These are phyloP conservation scores for Pythium volutum DNA, from an alignment of 352 stramenopile genomes.

Conservation along the genomic window DNA sequence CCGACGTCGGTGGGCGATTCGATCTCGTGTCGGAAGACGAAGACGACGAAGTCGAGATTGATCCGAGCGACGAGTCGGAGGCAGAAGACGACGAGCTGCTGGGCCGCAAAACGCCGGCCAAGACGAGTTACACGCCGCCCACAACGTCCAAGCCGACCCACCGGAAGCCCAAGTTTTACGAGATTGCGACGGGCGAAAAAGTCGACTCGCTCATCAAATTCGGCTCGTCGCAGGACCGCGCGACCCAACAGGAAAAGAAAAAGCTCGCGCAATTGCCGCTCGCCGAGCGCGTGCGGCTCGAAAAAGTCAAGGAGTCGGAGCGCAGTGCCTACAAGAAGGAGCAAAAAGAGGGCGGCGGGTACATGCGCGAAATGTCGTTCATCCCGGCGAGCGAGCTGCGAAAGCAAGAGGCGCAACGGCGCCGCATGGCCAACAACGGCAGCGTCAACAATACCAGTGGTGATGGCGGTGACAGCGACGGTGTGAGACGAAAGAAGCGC, in stretches of 20 bases:
- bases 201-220: conserved; percentile 80
- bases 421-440: conserved; percentile 9
- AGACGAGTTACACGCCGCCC: conserved; percentile 9
- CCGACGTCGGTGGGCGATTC: conserved; percentile 55
- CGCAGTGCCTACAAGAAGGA: conserved; percentile 84
- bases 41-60: conserved; percentile 49
- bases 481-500: conserved; percentile 65
- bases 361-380: conserved; percentile 84
- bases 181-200: conserved; percentile 81
- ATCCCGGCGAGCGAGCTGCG: conserved; percentile 56
- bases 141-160: conserved; percentile 2
- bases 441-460: conserved; percentile 8
- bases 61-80: conserved; percentile 67
- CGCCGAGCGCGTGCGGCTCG: conserved; percentile 68
- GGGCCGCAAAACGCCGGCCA: conserved; percentile 23
- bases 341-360: conserved; percentile 61
- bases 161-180: conserved; percentile 81
- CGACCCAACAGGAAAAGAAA: conserved; percentile 72
- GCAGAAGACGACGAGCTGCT: conserved; percentile 44
- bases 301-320: conserved; percentile 72
- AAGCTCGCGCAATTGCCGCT: conserved; percentile 77
- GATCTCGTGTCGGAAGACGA: conserved; percentile 66
- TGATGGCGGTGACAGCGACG: conserved; percentile 18
- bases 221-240: conserved; percentile 59
- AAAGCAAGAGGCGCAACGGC: conserved; percentile 40